Evolutionary conservation across 2,329 filamentous ascomycete species (phyloP).

Genomic region (Colletotrichum sublineola): DNA sequence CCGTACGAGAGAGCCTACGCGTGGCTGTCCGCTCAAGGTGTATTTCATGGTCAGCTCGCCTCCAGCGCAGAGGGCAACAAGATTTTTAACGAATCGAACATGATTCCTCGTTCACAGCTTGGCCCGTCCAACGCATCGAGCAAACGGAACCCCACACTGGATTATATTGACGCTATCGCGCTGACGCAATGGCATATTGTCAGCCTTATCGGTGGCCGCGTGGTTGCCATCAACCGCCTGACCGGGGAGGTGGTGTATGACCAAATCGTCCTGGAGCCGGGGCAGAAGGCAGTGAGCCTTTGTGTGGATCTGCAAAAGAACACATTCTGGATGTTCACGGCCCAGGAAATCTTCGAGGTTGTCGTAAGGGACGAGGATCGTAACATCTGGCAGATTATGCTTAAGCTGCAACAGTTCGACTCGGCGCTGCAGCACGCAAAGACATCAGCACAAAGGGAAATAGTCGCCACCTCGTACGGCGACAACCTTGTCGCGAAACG

Average conservation of each 20-base stretch:
- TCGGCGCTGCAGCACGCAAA: constrained; percentile 87
- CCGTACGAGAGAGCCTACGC: constrained; percentile 82
- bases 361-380: constrained; percentile 90
- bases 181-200: constrained; percentile 96
- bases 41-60: constrained; percentile 87
- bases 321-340: constrained; percentile 97
- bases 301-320: constrained; percentile 93
- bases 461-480: constrained; percentile 90
- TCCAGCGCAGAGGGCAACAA: constrained; percentile 76
- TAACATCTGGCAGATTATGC: constrained; percentile 95
- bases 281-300: constrained; percentile 84
- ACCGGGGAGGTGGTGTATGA: constrained; percentile 90
- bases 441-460: constrained; percentile 85
- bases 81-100: constrained; percentile 83
- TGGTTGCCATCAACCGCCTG: constrained; percentile 88
- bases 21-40: constrained; percentile 89
- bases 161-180: constrained; percentile 82
- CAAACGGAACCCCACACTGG: constrained; percentile 75
- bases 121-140: constrained; percentile 49
- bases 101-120: constrained; percentile 81
- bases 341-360: constrained; percentile 92
- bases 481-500: constrained; percentile 88
- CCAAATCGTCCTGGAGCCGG: constrained; percentile 84
- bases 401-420: constrained; percentile 89
- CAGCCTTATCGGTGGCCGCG: constrained; percentile 82